Evolutionary conservation across 441 rosid species (phyloP), one percentile per base, ranked within the genome.

Genomic region (Erodium moschatum): DNA sequence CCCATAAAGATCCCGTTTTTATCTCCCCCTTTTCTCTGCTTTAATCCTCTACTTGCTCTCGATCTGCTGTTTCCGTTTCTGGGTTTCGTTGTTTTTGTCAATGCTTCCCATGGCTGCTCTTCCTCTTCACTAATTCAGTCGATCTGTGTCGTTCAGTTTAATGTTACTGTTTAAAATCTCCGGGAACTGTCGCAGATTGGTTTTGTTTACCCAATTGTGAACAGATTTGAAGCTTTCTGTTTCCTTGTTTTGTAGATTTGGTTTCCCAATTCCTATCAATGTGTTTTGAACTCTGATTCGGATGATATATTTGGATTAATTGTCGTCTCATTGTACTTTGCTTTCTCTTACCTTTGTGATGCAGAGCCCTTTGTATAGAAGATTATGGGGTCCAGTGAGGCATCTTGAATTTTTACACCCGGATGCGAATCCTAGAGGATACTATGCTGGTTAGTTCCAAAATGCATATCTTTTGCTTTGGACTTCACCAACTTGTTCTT

Each of bases 351-450:
- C 63, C 74, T 76, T 67, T 65, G 61, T 77, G 79, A 65, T 75
- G 75, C 84, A 94, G 97, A 81, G 83, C 58, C 85, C 94, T 73
- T 48, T 83, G 79, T 81, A 89, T 66, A 85, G 90, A 81, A 86
- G 97, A 78, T 78, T 91, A 35, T 94, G 97, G 99, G 91, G 96
- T 73, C 92, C 88, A 15, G 92, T 87, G 2, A 82, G 87, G 78
- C 85, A 69, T 71, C 82, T 94, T 42, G 94, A 91, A 67, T 73
- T 83, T 66, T 75, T 94, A 72, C 90, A 89, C 71, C 97, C 99
- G 0, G 86, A 86, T 83, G 86, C 92, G 65, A 89, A 82, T 79
- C 96, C 92, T 3, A 89, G 97, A 87, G 87, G 83, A 70, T 64
- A 81, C 68, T 86, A 89, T 73, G 76, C 94, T 68, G 97, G 97